Evolutionary conservation across 2,329 filamentous ascomycete genomes (phyloP), one percentile per base, ranked within the genome.

Genomic region (Colletotrichum eleusines): DNA sequence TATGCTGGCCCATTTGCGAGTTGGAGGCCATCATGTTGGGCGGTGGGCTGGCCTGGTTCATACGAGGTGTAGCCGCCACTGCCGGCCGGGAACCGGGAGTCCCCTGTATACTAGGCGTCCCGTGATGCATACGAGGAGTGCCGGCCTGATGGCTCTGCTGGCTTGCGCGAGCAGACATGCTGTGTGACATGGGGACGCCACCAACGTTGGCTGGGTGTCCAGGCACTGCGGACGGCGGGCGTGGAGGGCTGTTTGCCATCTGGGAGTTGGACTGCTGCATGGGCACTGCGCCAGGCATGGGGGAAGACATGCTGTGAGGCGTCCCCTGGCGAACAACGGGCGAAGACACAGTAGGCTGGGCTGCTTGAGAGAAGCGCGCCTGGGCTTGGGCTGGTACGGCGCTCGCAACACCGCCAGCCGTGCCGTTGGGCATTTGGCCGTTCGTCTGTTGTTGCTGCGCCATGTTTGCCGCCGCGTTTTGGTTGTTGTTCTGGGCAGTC

Each of bases 221-320:
- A 72, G 90, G 90, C 4, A 89, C 88, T 6, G 90, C 89, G 20
- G 91, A 93, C 0, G 90, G 83, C 20, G 91, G 90, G 54, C 91
- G 85, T 23, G 89, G 84, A 33, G 91, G 91, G 75, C 91, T 93
- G 62, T 85, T 89, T 26, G 89, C 90, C 85, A 92, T 90, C 74
- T 86, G 91, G 1, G 91, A 92, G 59, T 87, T 89, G 35, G 89
- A 89, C 44, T 86, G 85, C 72, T 91, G 88, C 90, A 92, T 92
- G 0, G 88, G 82, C 33, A 87, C 87, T 44, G 86, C 86, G 53
- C 84, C 84, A n/a, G 89, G 86, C 84, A 89, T 90, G 11, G 90
- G 90, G 1, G 90, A 91, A 6, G 90, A 91, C 81, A 88, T 87
- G 67, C 87, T 88, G 66, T 90, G 88, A 16, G 90, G 90, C 1